phyloP scores from a whole-genome alignment of 2,329 filamentous ascomycete genomes.

The Phoma herbarum region DNA sequence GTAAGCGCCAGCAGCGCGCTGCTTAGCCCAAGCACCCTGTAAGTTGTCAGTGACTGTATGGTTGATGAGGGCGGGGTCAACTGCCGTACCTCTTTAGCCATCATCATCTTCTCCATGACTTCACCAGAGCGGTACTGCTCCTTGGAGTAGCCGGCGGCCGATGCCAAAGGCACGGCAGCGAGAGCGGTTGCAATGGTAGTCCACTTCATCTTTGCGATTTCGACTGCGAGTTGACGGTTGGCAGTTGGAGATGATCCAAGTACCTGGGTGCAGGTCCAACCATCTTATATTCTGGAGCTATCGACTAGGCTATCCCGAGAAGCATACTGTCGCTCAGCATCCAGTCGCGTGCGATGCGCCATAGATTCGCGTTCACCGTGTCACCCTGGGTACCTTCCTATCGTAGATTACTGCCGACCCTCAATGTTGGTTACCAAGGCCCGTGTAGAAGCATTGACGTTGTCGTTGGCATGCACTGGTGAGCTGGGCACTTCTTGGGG shows the following conservation, averaged over 20 bases:
- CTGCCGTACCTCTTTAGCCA: slow-evolving; percentile 40
- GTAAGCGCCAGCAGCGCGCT: slow-evolving; percentile 43
- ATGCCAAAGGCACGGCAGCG: slow-evolving; percentile 44
- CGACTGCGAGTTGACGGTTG: slow-evolving; percentile 32
- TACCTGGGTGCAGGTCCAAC: slow-evolving; percentile 21
- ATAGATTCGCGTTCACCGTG: slow-evolving; percentile 23
- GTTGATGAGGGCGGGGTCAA: neutral
- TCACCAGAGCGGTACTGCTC: slow-evolving; percentile 45
- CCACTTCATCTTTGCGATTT: slow-evolving; percentile 46
- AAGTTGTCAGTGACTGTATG: slow-evolving; percentile 22
- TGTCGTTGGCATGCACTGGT: slow-evolving; percentile 25
- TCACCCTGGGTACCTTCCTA: slow-evolving; percentile 44
- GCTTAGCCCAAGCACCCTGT: slow-evolving; percentile 44
- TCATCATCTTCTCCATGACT: slow-evolving; percentile 49
- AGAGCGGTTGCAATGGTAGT: slow-evolving; percentile 38
- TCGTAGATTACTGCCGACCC: slow-evolving; percentile 36
- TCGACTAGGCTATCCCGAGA: slow-evolving; percentile 5
- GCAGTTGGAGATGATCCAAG: slow-evolving; percentile 32
- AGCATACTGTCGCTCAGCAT: slow-evolving; percentile 18
- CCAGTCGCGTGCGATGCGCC: slow-evolving; percentile 28
- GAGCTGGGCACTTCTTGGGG: slow-evolving; percentile 32
- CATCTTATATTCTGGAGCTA: slow-evolving; percentile 28
- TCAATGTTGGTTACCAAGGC: slow-evolving; percentile 44
- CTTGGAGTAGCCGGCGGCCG: slow-evolving; percentile 40
- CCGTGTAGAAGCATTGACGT: slow-evolving; percentile 31